A percentile compares a stretch with the other conserved stretches of the same genome.
Evolutionary conservation across 768 basidiomycete species (phyloP).

Genomic region (Lanmaoa pseudosensibilis): DNA sequence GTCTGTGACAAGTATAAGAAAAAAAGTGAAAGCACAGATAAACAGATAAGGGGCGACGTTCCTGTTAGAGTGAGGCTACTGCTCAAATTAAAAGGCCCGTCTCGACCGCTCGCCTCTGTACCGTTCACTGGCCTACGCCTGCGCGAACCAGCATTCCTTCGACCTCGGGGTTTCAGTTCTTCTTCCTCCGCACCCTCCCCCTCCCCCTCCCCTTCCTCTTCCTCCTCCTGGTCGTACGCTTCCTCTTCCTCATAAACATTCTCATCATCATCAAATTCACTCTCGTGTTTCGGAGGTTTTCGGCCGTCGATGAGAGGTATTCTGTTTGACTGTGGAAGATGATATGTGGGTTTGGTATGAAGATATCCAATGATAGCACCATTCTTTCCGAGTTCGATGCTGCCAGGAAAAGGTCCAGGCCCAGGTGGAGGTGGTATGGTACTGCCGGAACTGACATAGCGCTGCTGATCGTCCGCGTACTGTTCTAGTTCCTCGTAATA

Average conservation of each 20-base stretch:
- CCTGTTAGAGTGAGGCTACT: slow-evolving; percentile 82
- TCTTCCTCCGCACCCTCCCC: too few species aligned
- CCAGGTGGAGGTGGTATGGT: slow-evolving; percentile 90
- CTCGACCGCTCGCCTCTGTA: slow-evolving; percentile 48
- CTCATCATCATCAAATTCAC: slow-evolving; percentile 65
- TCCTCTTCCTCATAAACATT: slow-evolving; percentile 61
- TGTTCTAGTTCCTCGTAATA: slow-evolving; percentile 99
- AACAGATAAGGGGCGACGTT: slow-evolving; percentile 35
- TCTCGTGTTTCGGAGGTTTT: slow-evolving; percentile 53
- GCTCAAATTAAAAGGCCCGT: slow-evolving; percentile 78
- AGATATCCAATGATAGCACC: slow-evolving; percentile 59
- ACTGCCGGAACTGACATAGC: slow-evolving; percentile 87
- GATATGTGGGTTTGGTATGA: too few species aligned
- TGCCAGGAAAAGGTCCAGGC: slow-evolving; percentile 97
- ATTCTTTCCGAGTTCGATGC: slow-evolving; percentile 93
- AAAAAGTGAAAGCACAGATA: too few species aligned
- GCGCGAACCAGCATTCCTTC: slow-evolving; percentile 34
- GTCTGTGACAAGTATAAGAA: slow-evolving; percentile 41
- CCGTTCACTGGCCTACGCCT: slow-evolving; percentile 44
- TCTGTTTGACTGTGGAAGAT: too few species aligned
- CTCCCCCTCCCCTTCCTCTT: slow-evolving; percentile 51
- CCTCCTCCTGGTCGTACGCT: slow-evolving; percentile 64
- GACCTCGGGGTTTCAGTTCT: slow-evolving; percentile 46
- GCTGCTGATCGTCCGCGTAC: slow-evolving; percentile 98
- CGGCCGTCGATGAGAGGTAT: too few species aligned